These are phyloP conservation scores for Rhynchosporium secalis DNA, from an alignment of 2,329 filamentous ascomycete genomes.

Conservation along the genomic window DNA sequence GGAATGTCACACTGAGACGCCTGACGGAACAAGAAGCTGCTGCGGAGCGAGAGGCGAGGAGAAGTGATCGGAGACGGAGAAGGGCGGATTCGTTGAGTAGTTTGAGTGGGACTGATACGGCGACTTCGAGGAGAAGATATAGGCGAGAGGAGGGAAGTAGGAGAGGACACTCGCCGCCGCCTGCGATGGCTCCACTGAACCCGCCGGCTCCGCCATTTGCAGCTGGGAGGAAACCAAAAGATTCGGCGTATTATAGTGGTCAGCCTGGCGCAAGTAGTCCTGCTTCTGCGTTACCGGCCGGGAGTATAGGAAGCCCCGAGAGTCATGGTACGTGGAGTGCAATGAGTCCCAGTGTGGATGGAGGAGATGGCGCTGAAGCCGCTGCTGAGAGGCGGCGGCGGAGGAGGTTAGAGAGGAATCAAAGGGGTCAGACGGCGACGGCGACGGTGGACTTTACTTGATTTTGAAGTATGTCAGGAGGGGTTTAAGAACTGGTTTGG, in stretches of 20 bases:
- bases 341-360: slow-evolving; percentile 36
- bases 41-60: slow-evolving; percentile 39
- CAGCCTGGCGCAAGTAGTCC: slow-evolving; percentile 39
- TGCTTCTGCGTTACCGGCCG: slow-evolving; percentile 17
- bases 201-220: slow-evolving; percentile 60
- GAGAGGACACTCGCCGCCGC: slow-evolving; percentile 30
- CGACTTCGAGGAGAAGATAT: slow-evolving; percentile 50
- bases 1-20: slow-evolving; percentile 61
- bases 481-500: slow-evolving; percentile 7
- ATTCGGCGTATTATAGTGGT: slow-evolving; percentile 63
- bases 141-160: slow-evolving; percentile 52
- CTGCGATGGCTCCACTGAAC: slow-evolving; percentile 47
- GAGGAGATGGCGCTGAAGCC: slow-evolving; percentile 41
- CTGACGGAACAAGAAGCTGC: slow-evolving; percentile 61
- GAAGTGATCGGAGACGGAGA: slow-evolving; percentile 42
- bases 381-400: slow-evolving; percentile 54
- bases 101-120: slow-evolving; percentile 56
- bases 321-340: slow-evolving; percentile 40
- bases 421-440: slow-evolving; percentile 17
- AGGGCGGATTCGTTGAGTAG: slow-evolving; percentile 56
- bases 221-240: slow-evolving; percentile 53
- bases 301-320: slow-evolving; percentile 34
- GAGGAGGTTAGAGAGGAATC: slow-evolving; percentile 54
- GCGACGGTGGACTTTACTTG: slow-evolving; percentile 30
- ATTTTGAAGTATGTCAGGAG: slow-evolving; percentile 13